These are phyloP conservation scores for Thuidium tamariscinum DNA, from an alignment of 225 moss, liverwort and hornwort genomes.

Conservation along the genomic window DNA sequence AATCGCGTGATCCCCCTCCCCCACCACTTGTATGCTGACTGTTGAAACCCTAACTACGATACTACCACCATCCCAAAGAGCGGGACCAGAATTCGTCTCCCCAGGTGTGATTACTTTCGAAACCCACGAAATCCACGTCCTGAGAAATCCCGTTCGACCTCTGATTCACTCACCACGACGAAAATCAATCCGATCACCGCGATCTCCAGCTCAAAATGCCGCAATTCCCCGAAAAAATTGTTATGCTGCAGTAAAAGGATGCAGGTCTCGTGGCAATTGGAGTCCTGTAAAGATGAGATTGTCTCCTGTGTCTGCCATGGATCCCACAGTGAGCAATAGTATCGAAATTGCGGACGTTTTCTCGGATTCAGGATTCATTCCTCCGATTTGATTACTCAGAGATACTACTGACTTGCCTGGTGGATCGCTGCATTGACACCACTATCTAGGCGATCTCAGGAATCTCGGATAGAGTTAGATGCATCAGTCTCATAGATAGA, in stretches of 20 bases:
- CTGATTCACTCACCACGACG: neutral
- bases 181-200: neutral
- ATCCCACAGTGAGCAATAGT: neutral
- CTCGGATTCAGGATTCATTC: neutral
- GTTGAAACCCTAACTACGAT: conserved; percentile 18
- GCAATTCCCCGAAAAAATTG: neutral
- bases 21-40: neutral
- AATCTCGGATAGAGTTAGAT: neutral
- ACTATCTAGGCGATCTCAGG: rapidly evolving
- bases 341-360: neutral
- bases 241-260: neutral
- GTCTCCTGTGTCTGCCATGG: neutral
- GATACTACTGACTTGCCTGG: too few relatives aligned
- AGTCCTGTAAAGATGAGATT: neutral
- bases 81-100: neutral
- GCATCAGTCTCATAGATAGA: neutral
- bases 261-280: too few relatives aligned
- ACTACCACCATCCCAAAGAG: neutral
- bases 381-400: neutral
- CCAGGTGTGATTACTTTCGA: neutral
- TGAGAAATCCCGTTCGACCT: neutral
- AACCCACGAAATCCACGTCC: neutral
- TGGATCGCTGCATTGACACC: neutral
- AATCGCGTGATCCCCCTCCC: neutral
- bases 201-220: neutral